Evolutionary conservation across 2,329 filamentous ascomycete genomes (phyloP), one percentile per base, ranked within the genome.

Genomic region (Colletotrichum sojae): DNA sequence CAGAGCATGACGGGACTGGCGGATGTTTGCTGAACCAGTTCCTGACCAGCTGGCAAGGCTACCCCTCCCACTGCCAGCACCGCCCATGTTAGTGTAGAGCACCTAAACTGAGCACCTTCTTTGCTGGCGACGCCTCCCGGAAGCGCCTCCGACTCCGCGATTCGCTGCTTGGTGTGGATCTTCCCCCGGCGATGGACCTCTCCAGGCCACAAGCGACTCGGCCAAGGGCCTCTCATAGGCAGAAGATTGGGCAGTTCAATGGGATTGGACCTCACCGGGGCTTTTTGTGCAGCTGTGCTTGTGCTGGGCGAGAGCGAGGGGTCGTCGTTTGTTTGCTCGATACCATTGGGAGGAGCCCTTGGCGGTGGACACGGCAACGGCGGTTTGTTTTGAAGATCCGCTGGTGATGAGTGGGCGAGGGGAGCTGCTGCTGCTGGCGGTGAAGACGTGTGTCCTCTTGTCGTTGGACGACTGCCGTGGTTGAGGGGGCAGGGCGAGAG

Each of bases 211-310:
- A 56, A 22, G 31, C 49, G 51, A 67, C 31, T 61, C 36, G 51
- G 56, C 69, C 27, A 51, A 62, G 53, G 71, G 72, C 75, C 75
- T 77, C 74, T 78, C 74, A 77, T 71, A 76, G 71, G 67, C 69
- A 72, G 40, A 66, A 76, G 74, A 76, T 75, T 74, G 76, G 59
- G 63, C 70, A 74, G 75, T 75, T 70, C 74, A 64, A 60, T 73
- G 58, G 75, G 68, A 79, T 78, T 78, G 77, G 77, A 69, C 68
- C 70, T 49, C 39, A 22, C 36, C 9, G 45, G 45, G 15, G n/a
- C 13, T 43, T 43, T 61, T n/a, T 61, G 46, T 36, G 31, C 31
- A 36, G 31, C 31, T 36, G 13, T 53, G 39, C 25, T 56, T 43
- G 60, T 57, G 60, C 60, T 39, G 63, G 25, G 45, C 36, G 53